Evolutionary conservation across 257 asterid species (phyloP), one percentile per base, ranked within the genome.

Genomic region (Capsicum pubescens): DNA sequence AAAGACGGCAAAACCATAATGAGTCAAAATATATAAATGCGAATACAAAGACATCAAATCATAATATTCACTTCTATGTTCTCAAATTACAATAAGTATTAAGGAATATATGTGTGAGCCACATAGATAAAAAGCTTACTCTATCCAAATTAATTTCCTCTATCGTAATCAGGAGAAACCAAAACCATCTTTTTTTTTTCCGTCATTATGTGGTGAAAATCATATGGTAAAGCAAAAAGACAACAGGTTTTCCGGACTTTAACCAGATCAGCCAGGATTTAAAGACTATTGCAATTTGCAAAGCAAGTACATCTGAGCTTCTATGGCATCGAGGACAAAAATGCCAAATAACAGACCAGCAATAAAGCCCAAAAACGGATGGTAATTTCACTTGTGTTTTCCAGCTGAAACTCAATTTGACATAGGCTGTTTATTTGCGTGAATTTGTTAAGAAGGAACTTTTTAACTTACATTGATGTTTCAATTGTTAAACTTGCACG

Each of bases 121-220:
- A 21, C 46, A 74, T 50, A 50, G 81, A 74, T 74, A 48, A 48
- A 48, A 0, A 72, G 6, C 3, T n/a, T 72, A n/a, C 59, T n/a
- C 59, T 48, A 72, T 72, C n/a, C n/a, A 72, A 19, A 19, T 74
- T 48, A 12, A 14, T 74, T 74, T 74, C 80, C 42, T 12, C 60
- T 19, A 50, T 71, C 58, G 6, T 46, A 17, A 35, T 55, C 7
- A 48, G 60, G 42, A 74, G 80, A 74, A 74, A 60, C 13, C 16
- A 48, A 48, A 72, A 48, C 19, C 15, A 46, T 21, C 9, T 10
- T 0, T 44, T 44, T 44, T 44, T 10, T 70, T 11, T n/a, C 4
- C 4, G 59, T 71, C 58, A 10, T 71, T 46, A 71, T 0, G 9
- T 46, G 58, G 80, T 57, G 21, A n/a, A 48, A 72, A 0, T 72